Evolutionary conservation across 1,284 basidiomycete genomes (phyloP), one percentile per base, ranked within the genome.

Genomic region (Leucoagaricus sp.): DNA sequence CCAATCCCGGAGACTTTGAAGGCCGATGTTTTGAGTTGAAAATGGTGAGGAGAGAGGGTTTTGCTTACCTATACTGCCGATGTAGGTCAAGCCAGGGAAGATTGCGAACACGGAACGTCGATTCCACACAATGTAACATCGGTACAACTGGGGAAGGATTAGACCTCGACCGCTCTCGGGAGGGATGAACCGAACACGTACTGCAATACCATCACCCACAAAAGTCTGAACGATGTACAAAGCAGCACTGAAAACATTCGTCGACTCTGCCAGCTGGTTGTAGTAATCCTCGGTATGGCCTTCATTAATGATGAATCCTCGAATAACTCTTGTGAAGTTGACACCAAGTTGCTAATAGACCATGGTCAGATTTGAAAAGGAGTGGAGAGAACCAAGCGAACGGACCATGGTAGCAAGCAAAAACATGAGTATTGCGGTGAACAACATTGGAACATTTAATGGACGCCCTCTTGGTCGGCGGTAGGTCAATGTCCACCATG

Each of bases 171-270:
- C 46, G n/a, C 2, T n/a, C 6, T n/a, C 13, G 13, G 40, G 6
- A 49, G n/a, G 19, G 28, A 42, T 23, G 13, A 21, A 25, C 23
- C 4, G 12, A 29, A 53, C 26, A 53, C 64, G 15, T 55, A 69
- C 69, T 53, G 69, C 63, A 9, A 70, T 65, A 10, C 63, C 65
- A 46, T 71, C 70, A 12, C 69, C 69, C 1, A 69, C 61, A 10
- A 71, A 60, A 7, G 69, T 72, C 52, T 72, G 69, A 9, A 61
- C 58, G 3, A 63, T 59, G 47, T 71, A 71, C 17, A 65, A 58
- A 21, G 68, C 60, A 48, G 64, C 69, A 23, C 68, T 67, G 15
- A 69, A 60, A 25, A 66, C 49, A 49, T 69, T 67, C 2, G 64
- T 64, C 15, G 63, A 64, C 8, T 66, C 62, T 3, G 67, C 64